Evolutionary conservation across 305 asterid species (phyloP).

Genomic region (Vinca major): DNA sequence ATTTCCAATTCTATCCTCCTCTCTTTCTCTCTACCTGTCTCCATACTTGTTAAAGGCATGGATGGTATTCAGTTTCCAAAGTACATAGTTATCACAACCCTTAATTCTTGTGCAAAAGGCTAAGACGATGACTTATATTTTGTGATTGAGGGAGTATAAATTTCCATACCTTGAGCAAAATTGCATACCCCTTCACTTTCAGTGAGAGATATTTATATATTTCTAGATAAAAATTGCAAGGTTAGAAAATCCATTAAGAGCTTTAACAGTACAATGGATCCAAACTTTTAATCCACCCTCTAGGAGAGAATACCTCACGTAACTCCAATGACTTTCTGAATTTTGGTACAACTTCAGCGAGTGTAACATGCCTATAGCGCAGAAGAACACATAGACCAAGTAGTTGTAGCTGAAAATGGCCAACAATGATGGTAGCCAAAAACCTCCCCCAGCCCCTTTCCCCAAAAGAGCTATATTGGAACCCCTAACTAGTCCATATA

Average conservation of each 20-base stretch:
- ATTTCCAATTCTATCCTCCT: too few relatives aligned
- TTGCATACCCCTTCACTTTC: background rate
- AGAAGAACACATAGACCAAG: background rate
- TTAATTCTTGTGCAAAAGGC: too few relatives aligned
- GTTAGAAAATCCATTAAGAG: background rate
- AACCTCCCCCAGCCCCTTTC: background rate
- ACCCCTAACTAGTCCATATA: background rate
- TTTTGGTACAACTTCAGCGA: background rate
- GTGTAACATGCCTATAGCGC: background rate
- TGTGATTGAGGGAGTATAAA: background rate
- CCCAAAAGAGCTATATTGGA: background rate
- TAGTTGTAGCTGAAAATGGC: background rate
- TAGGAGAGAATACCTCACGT: background rate
- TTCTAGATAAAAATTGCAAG: background rate
- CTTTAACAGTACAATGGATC: background rate
- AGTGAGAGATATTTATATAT: background rate
- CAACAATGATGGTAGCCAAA: background rate
- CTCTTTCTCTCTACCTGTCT: too few relatives aligned
- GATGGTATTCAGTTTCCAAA: too few relatives aligned
- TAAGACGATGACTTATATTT: too few relatives aligned
- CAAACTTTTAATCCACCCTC: background rate
- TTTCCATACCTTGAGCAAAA: background rate
- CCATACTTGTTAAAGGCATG: too few relatives aligned
- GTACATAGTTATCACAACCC: too few relatives aligned
- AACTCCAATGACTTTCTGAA: background rate